Conservation (phyloP, 129 eudicot genomes). For the Helianthus tuberosus region DNA sequence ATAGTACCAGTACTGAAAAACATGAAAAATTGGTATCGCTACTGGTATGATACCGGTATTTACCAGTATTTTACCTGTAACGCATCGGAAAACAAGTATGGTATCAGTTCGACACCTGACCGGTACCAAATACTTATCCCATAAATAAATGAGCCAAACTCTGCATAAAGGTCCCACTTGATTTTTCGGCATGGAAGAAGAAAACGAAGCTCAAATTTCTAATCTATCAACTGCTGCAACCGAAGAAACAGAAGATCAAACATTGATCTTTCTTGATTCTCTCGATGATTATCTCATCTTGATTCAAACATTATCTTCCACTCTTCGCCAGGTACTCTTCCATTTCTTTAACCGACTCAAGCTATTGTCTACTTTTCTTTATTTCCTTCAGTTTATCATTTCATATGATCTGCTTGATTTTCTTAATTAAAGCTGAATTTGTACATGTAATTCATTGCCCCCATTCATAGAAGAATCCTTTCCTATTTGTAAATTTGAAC, state of each 20-base stretch:
- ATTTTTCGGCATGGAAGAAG: conserved; percentile 26
- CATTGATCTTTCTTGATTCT: conserved; percentile 68
- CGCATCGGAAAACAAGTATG: no score
- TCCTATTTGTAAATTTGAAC: background rate
- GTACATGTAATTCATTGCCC: background rate
- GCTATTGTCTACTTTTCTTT: background rate
- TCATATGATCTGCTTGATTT: background rate
- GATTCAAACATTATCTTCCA: conserved; percentile 59
- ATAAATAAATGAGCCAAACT: no score
- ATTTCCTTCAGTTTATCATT: background rate
- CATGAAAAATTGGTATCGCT: no score
- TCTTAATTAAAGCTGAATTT: conserved; percentile 1
- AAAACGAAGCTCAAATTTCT: background rate
- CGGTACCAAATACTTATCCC: no score
- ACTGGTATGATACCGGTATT: no score
- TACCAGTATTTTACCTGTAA: no score
- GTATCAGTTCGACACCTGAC: no score
- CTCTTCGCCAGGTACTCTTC: conserved; percentile 72
- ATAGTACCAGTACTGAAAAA: no score
- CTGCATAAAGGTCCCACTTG: no score
- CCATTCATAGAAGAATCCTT: background rate
- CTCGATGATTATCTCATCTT: conserved; percentile 52
- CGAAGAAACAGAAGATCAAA: conserved; percentile 32
- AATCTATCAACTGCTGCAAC: background rate
- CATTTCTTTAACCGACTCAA: conserved; percentile 1